Conservation (phyloP, 139 green algal genomes). For the Mesostigma viride region DNA sequence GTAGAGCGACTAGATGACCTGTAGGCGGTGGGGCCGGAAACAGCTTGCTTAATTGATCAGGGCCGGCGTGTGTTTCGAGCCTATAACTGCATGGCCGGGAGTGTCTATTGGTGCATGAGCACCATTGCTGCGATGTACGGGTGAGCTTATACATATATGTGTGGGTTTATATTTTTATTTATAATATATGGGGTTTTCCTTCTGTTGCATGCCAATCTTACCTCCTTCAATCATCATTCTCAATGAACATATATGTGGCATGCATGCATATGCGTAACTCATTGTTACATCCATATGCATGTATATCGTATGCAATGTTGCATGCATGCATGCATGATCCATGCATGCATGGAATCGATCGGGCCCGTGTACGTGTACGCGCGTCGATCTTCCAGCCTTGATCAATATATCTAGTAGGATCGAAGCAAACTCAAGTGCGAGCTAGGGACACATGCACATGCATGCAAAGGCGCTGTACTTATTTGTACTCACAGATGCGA, state of each 20-base stretch:
- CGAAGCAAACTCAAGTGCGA: too few species aligned
- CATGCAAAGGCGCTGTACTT: too few species aligned
- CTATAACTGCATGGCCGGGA: slow-evolving; percentile 4
- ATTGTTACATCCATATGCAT: slow-evolving; percentile 40
- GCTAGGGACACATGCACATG: too few species aligned
- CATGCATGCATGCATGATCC: slow-evolving; percentile 40
- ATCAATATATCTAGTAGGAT: too few species aligned
- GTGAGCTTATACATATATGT: neutral
- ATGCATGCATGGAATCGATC: slow-evolving; percentile 40
- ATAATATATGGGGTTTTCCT: slow-evolving; percentile 8
- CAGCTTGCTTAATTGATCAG: too few species aligned
- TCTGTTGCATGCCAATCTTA: too few species aligned
- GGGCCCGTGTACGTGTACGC: neutral
- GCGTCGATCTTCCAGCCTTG: neutral
- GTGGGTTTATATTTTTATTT: slow-evolving; percentile 4
- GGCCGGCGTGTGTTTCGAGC: neutral
- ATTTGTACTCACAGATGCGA: too few species aligned
- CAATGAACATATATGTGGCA: slow-evolving; percentile 28
- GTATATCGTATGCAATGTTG: slow-evolving; percentile 29
- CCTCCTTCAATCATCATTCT: neutral
- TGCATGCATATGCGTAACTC: slow-evolving; percentile 15
- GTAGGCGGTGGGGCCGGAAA: too few species aligned
- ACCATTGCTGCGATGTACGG: slow-evolving; percentile 11
- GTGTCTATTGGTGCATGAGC: neutral
- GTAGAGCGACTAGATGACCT: too few species aligned